phyloP scores from a whole-genome alignment of 164 flowering plant genomes.

The Liquidambar formosana region DNA sequence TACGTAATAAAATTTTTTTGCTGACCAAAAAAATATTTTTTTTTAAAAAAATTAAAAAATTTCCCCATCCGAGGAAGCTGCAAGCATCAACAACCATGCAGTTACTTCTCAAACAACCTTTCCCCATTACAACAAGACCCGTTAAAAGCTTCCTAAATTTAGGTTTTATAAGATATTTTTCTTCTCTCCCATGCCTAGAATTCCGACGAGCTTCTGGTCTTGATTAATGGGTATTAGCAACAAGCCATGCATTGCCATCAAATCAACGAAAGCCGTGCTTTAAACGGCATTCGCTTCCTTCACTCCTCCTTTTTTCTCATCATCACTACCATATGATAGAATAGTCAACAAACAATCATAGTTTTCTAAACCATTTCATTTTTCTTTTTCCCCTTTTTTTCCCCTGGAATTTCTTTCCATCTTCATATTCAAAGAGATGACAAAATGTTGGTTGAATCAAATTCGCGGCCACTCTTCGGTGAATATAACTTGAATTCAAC shows the following conservation, averaged over 20 bases:
- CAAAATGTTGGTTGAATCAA: neutral
- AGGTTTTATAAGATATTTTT: slow-evolving; percentile 3
- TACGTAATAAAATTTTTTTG: too few species aligned
- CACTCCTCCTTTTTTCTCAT: slow-evolving; percentile 15
- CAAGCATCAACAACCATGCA: slow-evolving; percentile 7
- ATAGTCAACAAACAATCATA: neutral
- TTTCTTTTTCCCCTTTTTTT: neutral
- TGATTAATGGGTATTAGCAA: neutral
- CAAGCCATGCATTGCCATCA: slow-evolving; percentile 21
- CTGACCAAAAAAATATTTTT: too few species aligned
- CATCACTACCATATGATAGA: neutral
- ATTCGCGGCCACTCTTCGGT: neutral
- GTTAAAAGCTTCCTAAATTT: slow-evolving; percentile 20
- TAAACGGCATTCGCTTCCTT: slow-evolving; percentile 13
- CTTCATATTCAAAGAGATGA: neutral
- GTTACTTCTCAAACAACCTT: neutral
- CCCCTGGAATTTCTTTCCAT: too few species aligned
- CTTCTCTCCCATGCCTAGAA: slow-evolving; percentile 15
- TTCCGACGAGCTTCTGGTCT: slow-evolving; percentile 19
- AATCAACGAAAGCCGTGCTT: slow-evolving; percentile 28
- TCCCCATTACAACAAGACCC: neutral
- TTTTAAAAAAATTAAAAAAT: too few species aligned
- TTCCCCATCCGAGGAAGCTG: neutral
- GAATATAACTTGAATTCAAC: neutral
- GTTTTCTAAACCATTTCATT: neutral